Conservation (phyloP, 768 basidiomycete genomes). For the Leucocoprinus leucothites region DNA sequence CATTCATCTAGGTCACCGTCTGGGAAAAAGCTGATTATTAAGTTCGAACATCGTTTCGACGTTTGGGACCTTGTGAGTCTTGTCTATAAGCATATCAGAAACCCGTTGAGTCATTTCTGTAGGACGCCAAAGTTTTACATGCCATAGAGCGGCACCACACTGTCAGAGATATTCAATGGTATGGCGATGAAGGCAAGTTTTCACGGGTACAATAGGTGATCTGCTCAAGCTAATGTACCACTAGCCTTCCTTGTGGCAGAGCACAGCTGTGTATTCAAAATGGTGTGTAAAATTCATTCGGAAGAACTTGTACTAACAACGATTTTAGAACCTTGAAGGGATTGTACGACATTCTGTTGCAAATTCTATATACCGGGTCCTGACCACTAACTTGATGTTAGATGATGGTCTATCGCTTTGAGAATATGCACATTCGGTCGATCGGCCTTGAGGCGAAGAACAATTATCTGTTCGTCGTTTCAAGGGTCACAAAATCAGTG, state of each 20-base stretch:
- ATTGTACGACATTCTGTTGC: not conserved
- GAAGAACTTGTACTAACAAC: not conserved
- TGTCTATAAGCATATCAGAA: too few species aligned
- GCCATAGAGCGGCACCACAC: not conserved
- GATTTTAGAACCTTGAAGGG: conserved; percentile 1
- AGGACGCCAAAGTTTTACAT: conserved; percentile 1
- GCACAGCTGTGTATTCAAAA: conserved; percentile 10
- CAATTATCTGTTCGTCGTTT: conserved; percentile 1
- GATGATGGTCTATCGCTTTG: conserved; percentile 11
- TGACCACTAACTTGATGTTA: not conserved
- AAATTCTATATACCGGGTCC: not conserved
- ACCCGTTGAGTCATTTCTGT: not conserved
- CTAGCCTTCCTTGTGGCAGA: conserved; percentile 8
- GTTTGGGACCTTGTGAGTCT: conserved; percentile 9
- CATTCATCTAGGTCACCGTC: conserved; percentile 2
- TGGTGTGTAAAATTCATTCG: not conserved
- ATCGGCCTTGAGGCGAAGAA: conserved; percentile 4
- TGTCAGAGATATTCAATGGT: conserved; percentile 3
- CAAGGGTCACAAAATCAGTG: conserved; percentile 7
- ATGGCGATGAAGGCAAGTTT: not conserved
- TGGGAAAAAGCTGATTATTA: conserved; percentile 3
- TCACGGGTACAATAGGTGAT: too few species aligned
- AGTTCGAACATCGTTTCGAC: conserved; percentile 10
- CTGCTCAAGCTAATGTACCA: not conserved
- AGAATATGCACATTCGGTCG: conserved; percentile 6